These are phyloP conservation scores for Diaporthe sp. DNA, from an alignment of 2,329 filamentous ascomycete species.

Conservation along the genomic window DNA sequence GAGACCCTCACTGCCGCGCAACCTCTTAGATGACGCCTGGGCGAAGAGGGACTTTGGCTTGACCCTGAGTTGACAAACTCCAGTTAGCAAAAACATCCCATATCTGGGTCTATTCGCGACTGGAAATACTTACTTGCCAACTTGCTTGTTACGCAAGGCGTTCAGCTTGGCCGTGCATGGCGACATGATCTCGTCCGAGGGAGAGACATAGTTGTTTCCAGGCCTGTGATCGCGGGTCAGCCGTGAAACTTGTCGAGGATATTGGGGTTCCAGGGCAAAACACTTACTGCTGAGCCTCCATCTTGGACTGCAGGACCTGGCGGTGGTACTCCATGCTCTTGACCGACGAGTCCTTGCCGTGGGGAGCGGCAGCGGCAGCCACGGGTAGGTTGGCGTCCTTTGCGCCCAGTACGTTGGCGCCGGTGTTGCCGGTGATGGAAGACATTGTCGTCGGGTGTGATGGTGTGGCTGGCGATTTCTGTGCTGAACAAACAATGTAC, in stretches of 20 bases:
- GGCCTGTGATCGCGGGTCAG: constrained; percentile 26
- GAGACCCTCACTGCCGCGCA: constrained; percentile 57
- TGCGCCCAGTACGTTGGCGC: constrained; percentile 67
- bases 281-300: constrained; percentile 62
- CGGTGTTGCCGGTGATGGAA: constrained; percentile 34
- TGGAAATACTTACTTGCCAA: constrained; percentile 73
- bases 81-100: background rate
- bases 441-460: constrained; percentile 57
- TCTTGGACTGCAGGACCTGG: constrained; percentile 78
- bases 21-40: constrained; percentile 72
- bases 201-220: constrained; percentile 71
- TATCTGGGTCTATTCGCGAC: background rate
- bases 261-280: background rate
- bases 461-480: constrained; percentile 1
- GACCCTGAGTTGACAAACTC: constrained; percentile 52
- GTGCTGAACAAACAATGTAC: background rate
- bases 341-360: constrained; percentile 50
- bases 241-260: background rate
- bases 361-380: constrained; percentile 45
- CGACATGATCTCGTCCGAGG: constrained; percentile 90
- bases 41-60: constrained; percentile 77
- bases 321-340: constrained; percentile 84
- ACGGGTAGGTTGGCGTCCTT: constrained; percentile 73
- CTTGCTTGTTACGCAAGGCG: constrained; percentile 83
- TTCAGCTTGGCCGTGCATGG: constrained; percentile 86